Evolutionary conservation across 78 protist genomes (phyloP).

Genomic region (Dictyostelium capitatum): DNA sequence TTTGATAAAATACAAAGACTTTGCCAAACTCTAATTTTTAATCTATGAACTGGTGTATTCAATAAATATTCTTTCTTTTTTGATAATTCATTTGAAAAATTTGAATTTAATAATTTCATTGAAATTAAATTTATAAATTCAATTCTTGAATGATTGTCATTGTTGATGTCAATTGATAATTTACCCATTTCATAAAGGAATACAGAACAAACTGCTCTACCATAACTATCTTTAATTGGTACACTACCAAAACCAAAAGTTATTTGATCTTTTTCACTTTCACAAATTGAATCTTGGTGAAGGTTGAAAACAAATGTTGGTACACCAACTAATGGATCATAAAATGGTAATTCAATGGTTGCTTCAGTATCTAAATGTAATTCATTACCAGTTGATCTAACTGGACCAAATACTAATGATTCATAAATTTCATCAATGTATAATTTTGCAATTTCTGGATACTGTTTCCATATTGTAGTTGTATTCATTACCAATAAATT

Average conservation of each 20-base stretch:
- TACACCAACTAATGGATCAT: slow-evolving; percentile 54
- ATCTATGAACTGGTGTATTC: slow-evolving; percentile 58
- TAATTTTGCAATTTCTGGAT: slow-evolving; percentile 27
- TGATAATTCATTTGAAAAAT: slow-evolving; percentile 5
- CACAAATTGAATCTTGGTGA: slow-evolving; percentile 23
- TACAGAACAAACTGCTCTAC: slow-evolving; percentile 28
- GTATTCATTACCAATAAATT: slow-evolving; percentile 36
- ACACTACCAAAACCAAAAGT: slow-evolving; percentile 62
- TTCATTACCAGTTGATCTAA: slow-evolving; percentile 12
- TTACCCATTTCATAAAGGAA: slow-evolving; percentile 41
- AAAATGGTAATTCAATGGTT: background rate
- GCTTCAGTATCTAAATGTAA: background rate
- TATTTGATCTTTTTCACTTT: slow-evolving; percentile 29
- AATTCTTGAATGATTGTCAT: background rate
- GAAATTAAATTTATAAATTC: slow-evolving; percentile 33
- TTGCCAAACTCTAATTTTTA: slow-evolving; percentile 73
- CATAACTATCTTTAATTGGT: slow-evolving; percentile 54
- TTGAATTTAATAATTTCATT: background rate
- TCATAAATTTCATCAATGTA: slow-evolving; percentile 58
- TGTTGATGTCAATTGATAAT: background rate
- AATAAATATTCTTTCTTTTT: slow-evolving; percentile 45
- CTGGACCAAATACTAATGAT: slow-evolving; percentile 47
- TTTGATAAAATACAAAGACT: slow-evolving; percentile 21
- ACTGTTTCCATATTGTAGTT: slow-evolving; percentile 26
- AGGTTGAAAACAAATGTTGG: slow-evolving; percentile 55